A percentile compares a stretch with the other conserved stretches of the same genome.
Conservation (phyloP, 2,329 filamentous ascomycete genomes). For the Raffaelea ambrosiae region DNA sequence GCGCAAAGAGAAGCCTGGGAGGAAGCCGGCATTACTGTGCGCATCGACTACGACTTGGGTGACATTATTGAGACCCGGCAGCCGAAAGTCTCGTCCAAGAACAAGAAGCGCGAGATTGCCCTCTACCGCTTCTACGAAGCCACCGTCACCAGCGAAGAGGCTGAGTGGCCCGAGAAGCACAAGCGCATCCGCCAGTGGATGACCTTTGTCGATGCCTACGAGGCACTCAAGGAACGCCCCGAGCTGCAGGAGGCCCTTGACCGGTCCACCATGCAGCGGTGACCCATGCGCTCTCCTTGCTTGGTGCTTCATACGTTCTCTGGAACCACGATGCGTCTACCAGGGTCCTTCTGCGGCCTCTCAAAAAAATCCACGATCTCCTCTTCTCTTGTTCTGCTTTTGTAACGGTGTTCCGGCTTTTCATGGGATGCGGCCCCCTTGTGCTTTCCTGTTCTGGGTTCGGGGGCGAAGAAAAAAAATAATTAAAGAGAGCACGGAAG, state of each 20-base stretch:
- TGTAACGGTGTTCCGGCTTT: not conserved
- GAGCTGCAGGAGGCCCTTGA: slow-evolving; percentile 84
- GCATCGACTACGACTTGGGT: slow-evolving; percentile 76
- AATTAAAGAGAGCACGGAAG: not conserved
- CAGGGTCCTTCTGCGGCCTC: no score
- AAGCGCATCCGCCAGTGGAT: slow-evolving; percentile 91
- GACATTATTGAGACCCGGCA: slow-evolving; percentile 77
- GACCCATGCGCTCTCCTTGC: slow-evolving; percentile 6
- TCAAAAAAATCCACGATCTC: not conserved
- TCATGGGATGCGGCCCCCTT: not conserved
- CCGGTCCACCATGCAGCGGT: slow-evolving; percentile 62
- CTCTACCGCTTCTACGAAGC: slow-evolving; percentile 80
- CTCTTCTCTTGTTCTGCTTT: not conserved
- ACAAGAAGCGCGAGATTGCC: slow-evolving; percentile 52
- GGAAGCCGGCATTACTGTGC: slow-evolving; percentile 86
- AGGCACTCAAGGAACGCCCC: slow-evolving; percentile 66
- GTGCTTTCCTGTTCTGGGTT: not conserved
- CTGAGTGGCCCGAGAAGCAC: slow-evolving; percentile 86
- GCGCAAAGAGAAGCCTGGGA: slow-evolving; percentile 94
- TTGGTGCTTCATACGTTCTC: not conserved
- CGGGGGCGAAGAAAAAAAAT: not conserved
- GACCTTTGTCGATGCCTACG: slow-evolving; percentile 71
- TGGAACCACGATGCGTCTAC: not conserved
- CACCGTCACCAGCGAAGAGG: slow-evolving; percentile 76
- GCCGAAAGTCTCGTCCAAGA: slow-evolving; percentile 50